A percentile compares a stretch with the other conserved stretches of the same genome.
Conservation (phyloP, 2,329 filamentous ascomycete genomes). For the Mycosphaerella sp. region DNA sequence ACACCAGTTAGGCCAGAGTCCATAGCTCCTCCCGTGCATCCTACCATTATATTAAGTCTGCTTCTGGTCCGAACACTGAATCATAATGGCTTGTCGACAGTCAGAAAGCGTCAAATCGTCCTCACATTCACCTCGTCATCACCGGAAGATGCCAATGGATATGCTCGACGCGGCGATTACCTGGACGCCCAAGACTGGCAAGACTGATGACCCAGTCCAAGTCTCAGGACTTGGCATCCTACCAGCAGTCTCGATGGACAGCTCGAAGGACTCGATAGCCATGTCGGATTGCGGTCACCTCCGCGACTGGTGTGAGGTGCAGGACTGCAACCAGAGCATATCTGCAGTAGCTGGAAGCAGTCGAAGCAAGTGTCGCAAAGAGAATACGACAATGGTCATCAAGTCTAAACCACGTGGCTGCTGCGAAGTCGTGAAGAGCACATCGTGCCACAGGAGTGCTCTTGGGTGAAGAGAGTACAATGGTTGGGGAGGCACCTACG, state of each 20-base stretch:
- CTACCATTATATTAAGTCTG: background rate
- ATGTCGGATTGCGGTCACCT: constrained; percentile 14
- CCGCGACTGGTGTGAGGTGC: constrained; percentile 8
- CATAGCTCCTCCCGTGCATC: background rate
- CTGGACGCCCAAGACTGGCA: constrained; percentile 8
- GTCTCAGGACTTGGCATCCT: constrained; percentile 13
- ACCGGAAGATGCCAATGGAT: constrained; percentile 6
- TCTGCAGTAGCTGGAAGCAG: background rate
- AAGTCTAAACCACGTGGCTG: constrained; percentile 1
- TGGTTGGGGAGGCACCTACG: background rate
- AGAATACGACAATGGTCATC: constrained; percentile 5
- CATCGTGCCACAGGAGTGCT: constrained; percentile 4
- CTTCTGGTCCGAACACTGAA: background rate
- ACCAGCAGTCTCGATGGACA: constrained; percentile 8
- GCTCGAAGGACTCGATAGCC: constrained; percentile 11
- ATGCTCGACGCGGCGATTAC: constrained; percentile 11
- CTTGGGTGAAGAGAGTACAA: constrained; percentile 3
- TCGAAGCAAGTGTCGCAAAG: constrained; percentile 13
- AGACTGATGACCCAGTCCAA: constrained; percentile 10
- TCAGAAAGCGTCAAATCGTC: background rate
- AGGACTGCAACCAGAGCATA: background rate
- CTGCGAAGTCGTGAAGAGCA: constrained; percentile 4
- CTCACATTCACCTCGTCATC: background rate
- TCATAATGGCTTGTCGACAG: background rate
- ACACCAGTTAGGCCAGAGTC: constrained; percentile 1